Percentiles rank a stretch among this genome's conserved stretches.
These are phyloP conservation scores for Plasmodium sp. DNA, from an alignment of 169 alveolate genomes.

Conservation along the genomic window DNA sequence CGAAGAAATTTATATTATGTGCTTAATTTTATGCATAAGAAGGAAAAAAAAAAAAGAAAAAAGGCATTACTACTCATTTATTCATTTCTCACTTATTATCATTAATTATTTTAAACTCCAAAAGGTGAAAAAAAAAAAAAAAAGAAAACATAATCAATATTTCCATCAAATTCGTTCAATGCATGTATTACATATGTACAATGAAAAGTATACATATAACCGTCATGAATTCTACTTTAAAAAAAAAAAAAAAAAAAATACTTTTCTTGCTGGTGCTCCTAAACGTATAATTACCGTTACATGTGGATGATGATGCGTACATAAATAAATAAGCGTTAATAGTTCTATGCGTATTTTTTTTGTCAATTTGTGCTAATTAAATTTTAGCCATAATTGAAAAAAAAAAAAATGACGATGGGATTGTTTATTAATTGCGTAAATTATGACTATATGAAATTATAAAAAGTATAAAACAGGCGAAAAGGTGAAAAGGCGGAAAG, in stretches of 20 bases:
- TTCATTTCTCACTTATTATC: background rate
- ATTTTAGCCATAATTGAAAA: background rate
- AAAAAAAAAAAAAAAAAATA: background rate
- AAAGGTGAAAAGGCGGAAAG: background rate
- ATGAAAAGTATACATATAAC: background rate
- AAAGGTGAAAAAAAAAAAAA: background rate
- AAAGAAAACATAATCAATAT: background rate
- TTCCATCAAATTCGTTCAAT: background rate
- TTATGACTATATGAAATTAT: background rate
- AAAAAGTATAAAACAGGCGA: background rate
- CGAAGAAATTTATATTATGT: background rate
- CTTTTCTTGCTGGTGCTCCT: background rate
- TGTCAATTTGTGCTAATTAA: background rate
- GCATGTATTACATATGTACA: background rate
- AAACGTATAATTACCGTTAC: background rate
- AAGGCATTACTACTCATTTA: background rate
- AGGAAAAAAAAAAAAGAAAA: background rate
- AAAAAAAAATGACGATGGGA: background rate
- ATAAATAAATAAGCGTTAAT: background rate
- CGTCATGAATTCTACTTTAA: background rate
- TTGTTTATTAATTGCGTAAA: background rate
- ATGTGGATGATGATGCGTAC: background rate
- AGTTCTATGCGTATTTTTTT: background rate
- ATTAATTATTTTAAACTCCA: background rate
- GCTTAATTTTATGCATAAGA: background rate